Percentiles rank a stretch among this genome's conserved stretches.
phyloP scores from a whole-genome alignment of 768 basidiomycete genomes.

The Tulasnella sp. region DNA sequence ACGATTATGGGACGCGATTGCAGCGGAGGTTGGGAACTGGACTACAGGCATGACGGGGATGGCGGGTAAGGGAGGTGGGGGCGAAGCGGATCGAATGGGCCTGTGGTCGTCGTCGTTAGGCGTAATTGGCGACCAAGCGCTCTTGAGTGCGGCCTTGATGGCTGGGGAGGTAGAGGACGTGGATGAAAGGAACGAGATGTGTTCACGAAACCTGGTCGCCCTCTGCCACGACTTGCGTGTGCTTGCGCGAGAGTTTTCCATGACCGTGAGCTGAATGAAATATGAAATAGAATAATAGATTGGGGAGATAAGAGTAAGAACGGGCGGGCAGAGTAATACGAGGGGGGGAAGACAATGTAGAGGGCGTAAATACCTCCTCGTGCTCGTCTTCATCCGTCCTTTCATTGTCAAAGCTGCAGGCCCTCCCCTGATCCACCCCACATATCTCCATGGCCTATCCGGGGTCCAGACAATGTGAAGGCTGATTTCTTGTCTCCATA shows the following conservation, averaged over 20 bases:
- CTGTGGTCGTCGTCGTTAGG: constrained; percentile 6
- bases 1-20: background rate
- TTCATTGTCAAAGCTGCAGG: no score
- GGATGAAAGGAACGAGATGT: constrained; percentile 15
- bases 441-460: no score
- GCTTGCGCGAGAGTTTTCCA: background rate
- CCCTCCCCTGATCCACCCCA: no score
- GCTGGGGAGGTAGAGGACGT: background rate
- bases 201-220: constrained; percentile 17
- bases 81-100: background rate
- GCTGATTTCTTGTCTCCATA: no score
- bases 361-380: background rate
- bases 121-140: constrained; percentile 11
- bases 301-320: background rate
- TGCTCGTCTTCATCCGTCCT: no score
- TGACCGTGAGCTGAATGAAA: background rate
- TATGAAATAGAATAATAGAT: background rate
- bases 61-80: background rate
- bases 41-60: background rate
- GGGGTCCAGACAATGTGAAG: no score
- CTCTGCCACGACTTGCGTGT: constrained; percentile 16
- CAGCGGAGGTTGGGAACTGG: background rate
- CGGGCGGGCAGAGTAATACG: background rate
- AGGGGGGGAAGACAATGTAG: background rate
- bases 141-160: background rate